Percentiles rank a stretch among this genome's conserved stretches.
Evolutionary conservation across 805 yeast genomes (phyloP).

Genomic region (Lipomyces sp.): DNA sequence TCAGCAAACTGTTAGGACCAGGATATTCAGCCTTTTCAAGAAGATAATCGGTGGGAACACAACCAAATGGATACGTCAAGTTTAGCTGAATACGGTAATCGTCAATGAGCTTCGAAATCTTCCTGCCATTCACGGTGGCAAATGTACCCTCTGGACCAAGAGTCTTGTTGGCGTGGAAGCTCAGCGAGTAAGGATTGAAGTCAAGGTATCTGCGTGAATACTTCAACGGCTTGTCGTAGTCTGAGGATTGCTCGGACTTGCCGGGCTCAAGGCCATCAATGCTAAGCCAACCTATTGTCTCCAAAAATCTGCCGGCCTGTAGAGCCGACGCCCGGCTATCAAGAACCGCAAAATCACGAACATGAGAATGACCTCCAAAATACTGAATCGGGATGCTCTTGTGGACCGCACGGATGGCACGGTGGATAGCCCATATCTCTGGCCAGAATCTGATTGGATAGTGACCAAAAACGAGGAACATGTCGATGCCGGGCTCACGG

Average conservation of each 20-base stretch:
- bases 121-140: slow-evolving; percentile 60
- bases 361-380: slow-evolving; percentile 94
- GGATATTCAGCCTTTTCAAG: slow-evolving; percentile 70
- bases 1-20: slow-evolving; percentile 60
- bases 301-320: slow-evolving; percentile 94
- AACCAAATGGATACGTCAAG: slow-evolving; percentile 63
- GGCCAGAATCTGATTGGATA: slow-evolving; percentile 68
- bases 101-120: slow-evolving; percentile 53
- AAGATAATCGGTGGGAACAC: slow-evolving; percentile 68
- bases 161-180: slow-evolving; percentile 57
- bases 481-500: slow-evolving; percentile 56
- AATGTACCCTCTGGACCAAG: slow-evolving; percentile 46
- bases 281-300: slow-evolving; percentile 88
- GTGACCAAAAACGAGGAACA: slow-evolving; percentile 77
- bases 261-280: slow-evolving; percentile 47
- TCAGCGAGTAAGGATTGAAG: slow-evolving; percentile 73
- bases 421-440: slow-evolving; percentile 57
- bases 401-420: slow-evolving; percentile 58
- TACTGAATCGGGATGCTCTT: slow-evolving; percentile 75
- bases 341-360: slow-evolving; percentile 75
- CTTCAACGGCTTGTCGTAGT: slow-evolving; percentile 38
- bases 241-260: slow-evolving; percentile 30
- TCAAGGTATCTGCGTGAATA: slow-evolving; percentile 77
- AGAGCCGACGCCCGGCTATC: slow-evolving; percentile 73
- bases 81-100: slow-evolving; percentile 54